Evolutionary conservation across 2,329 filamentous ascomycete species (phyloP).

Genomic region (Botrytis deweyae): DNA sequence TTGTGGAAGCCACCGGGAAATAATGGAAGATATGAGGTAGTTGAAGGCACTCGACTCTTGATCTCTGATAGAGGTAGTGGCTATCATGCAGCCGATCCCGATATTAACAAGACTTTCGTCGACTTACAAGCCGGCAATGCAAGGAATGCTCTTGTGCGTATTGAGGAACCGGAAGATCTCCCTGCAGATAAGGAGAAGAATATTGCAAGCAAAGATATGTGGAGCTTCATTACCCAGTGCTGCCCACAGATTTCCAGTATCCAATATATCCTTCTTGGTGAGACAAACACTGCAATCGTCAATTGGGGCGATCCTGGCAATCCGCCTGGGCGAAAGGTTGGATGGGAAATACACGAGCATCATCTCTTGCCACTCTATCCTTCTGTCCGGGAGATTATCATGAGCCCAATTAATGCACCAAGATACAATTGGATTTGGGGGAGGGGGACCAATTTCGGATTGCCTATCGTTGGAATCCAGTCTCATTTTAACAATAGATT

Average conservation of each 20-base stretch:
- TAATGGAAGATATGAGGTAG: not conserved
- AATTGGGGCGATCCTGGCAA: not conserved
- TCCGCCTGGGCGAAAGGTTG: not conserved
- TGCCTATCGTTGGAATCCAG: not conserved
- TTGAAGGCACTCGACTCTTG: not conserved
- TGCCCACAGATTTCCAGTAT: not conserved
- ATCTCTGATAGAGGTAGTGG: not conserved
- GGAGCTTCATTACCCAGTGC: not conserved
- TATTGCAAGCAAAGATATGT: not conserved
- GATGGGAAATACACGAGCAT: not conserved
- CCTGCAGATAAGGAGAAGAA: not conserved
- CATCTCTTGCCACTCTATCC: not conserved
- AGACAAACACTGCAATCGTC: not conserved
- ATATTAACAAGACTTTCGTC: not conserved
- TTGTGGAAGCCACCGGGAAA: not conserved
- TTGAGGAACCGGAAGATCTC: not conserved
- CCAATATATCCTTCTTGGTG: not conserved
- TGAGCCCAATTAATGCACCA: not conserved
- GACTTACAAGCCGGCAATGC: not conserved
- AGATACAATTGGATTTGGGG: not conserved
- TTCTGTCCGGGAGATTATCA: not conserved
- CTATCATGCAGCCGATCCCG: not conserved
- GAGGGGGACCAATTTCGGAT: fast-evolving
- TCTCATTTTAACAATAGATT: not conserved
- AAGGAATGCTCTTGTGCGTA: fast-evolving